Evolutionary conservation across 2,329 filamentous ascomycete genomes (phyloP).

Genomic region (Cercospora brassicicola): DNA sequence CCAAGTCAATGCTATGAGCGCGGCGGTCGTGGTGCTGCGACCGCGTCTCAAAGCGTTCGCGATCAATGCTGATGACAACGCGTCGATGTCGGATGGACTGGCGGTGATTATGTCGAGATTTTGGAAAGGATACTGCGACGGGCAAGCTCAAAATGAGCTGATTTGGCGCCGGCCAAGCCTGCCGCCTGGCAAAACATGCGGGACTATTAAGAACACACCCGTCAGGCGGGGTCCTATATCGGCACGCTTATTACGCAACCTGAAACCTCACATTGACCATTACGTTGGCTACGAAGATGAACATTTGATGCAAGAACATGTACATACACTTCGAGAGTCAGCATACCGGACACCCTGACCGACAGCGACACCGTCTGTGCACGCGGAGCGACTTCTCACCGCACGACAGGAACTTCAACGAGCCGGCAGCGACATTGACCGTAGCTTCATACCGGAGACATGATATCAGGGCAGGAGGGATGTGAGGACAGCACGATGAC

Average conservation of each 20-base stretch:
- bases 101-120: conserved; percentile 14
- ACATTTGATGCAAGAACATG: background rate
- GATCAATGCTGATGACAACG: background rate
- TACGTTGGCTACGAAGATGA: background rate
- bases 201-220: conserved; percentile 2
- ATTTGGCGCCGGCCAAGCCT: conserved; percentile 6
- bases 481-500: background rate
- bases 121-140: background rate
- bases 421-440: background rate
- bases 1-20: background rate
- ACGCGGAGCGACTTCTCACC: background rate
- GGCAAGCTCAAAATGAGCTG: conserved; percentile 5
- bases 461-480: background rate
- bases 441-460: background rate
- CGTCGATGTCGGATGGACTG: background rate
- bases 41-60: background rate
- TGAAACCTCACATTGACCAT: background rate
- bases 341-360: background rate
- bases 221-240: background rate
- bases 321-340: background rate
- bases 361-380: background rate
- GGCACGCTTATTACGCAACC: background rate
- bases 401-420: background rate
- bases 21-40: background rate
- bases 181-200: conserved; percentile 4